Evolutionary conservation across 192 early-diverging fungal genomes (phyloP), one percentile per base, ranked within the genome.

Genomic region (Borealophlyctis nickersoniae): DNA sequence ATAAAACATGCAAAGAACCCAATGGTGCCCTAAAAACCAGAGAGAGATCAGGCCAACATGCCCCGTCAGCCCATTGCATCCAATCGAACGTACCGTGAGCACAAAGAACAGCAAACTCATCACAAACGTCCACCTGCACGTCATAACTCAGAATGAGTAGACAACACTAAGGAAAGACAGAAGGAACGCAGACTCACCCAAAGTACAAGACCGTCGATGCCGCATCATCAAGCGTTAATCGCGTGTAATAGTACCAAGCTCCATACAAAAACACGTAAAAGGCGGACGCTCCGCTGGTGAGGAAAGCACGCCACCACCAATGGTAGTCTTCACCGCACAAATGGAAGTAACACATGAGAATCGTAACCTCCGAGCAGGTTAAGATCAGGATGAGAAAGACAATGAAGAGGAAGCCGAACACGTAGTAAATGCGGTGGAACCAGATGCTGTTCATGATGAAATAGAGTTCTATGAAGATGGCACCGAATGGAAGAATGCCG

Each of bases 251-350:
- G 69, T 89, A 95, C 50, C 82, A 70, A 60, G 91, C 77, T 45
- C 88, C 76, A 76, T 95, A 94, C 36, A 86, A 69, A 67, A 92
- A 91, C 34, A 93, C 84, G 73, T 93, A 95, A 56, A 88, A 48
- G 9, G 86, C 82, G 7, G 84, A 90, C 52, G 86, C 85, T 11
- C 80, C 91, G 5, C 86, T 81, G 4, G 89, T 86, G 16, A 88
- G 78, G 76, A 93, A 96, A 3, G 91, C 84, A 50, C 88, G 73
- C 95, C 95, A 98, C 93, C 93, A 68, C 67, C 61, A 74, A 32
- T 58, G 14, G 39, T 67, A 67, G 34, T 76, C 81, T 63, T 86
- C 84, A 24, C 82, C 62, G 62, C 84, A 86, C 49, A 86, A 60
- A 28, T 79, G 77, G 72, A 86, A 85, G 69, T 86, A 86, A 62